Evolutionary conservation across 805 yeast species (phyloP), one percentile per base, ranked within the genome.

Genomic region (Ogataea parapolymorpha): DNA sequence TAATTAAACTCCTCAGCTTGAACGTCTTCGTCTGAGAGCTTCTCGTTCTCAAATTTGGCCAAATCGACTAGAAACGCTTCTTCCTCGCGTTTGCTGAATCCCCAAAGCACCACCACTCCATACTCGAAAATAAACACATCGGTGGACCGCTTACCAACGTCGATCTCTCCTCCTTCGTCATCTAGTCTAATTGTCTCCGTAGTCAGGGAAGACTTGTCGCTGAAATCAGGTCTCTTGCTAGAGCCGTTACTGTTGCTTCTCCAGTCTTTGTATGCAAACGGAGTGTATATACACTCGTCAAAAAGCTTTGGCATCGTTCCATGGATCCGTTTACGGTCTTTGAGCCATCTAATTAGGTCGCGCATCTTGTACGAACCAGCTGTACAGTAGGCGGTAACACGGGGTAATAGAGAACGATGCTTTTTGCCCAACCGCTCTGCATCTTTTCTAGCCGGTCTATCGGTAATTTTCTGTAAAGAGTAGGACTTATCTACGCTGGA

Each of bases 41-140:
- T 93, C 59, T 93, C 99, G 56, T 79, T 83, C 57, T 85, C 99
- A 63, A 90, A 93, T 46, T 78, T 79, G n/a, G 91, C 95, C 51
- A 93, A 67, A 56, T 91, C 97, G 37, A 74, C 75, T 41, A 93
- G 65, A 52, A 93, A 86, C 37, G 88, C 80, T 39, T 71, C 70
- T 59, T 93, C 99, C 62, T 93, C 98, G 39, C 79, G 74, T 39
- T 79, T 74, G 2, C 88, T 78, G 56, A 87, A 93, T 0, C 99
- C 99, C 99, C 99, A 93, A 69, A 93, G 66, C 1, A 93, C 95
- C 24, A 88, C 80, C n/a, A 93, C 99, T 15, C 99, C 99, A 62
- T 93, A 93, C 55, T 90, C 96, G 67, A 93, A 93, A 6, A 93
- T 70, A 57, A 90, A 93, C 7, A 89, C 70, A 58, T 90, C 98